These are phyloP conservation scores for Coniella vitis DNA, from an alignment of 2,329 filamentous ascomycete genomes.

Conservation along the genomic window DNA sequence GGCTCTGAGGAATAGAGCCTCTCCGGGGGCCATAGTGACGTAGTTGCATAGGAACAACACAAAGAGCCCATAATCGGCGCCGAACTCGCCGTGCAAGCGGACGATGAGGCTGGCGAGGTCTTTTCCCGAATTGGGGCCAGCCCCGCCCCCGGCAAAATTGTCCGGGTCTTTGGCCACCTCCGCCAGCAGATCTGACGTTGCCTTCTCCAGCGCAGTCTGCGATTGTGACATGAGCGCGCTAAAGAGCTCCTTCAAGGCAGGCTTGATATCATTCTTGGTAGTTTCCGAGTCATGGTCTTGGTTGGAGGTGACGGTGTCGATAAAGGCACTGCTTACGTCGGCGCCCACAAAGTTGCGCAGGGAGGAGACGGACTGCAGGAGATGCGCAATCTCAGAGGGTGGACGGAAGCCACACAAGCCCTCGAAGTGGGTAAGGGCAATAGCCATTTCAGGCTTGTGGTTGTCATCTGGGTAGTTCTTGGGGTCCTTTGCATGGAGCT, in stretches of 20 bases:
- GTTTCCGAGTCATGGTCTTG: conserved; percentile 32
- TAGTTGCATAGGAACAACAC: conserved; percentile 98
- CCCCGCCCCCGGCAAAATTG: conserved; percentile 69
- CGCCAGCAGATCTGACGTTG: conserved; percentile 62
- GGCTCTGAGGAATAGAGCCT: conserved; percentile 92
- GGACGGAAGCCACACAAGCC: conserved; percentile 94
- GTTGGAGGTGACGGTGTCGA: conserved; percentile 40
- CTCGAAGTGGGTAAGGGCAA: conserved; percentile 93
- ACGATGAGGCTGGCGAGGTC: conserved; percentile 71
- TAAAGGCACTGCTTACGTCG: conserved; percentile 51
- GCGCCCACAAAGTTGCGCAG: conserved; percentile 62
- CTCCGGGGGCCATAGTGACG: conserved; percentile 77
- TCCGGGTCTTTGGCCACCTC: conserved; percentile 61
- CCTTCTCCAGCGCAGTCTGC: conserved; percentile 54
- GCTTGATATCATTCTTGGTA: conserved; percentile 58
- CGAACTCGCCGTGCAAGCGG: conserved; percentile 77
- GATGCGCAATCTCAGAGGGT: conserved; percentile 77
- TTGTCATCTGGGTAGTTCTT: conserved; percentile 99
- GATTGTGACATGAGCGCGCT: conserved; percentile 73
- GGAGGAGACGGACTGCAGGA: conserved; percentile 53
- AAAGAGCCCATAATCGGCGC: conserved; percentile 84
- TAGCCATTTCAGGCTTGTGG: conserved; percentile 99
- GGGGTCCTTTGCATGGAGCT: conserved; percentile 76
- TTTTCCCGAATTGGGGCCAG: conserved; percentile 58
- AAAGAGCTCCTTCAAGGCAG: conserved; percentile 69